Percentiles rank a stretch among this genome's conserved stretches.
These are phyloP conservation scores for Didymellaceae sp. DNA, from an alignment of 2,329 filamentous ascomycete genomes.

Conservation along the genomic window DNA sequence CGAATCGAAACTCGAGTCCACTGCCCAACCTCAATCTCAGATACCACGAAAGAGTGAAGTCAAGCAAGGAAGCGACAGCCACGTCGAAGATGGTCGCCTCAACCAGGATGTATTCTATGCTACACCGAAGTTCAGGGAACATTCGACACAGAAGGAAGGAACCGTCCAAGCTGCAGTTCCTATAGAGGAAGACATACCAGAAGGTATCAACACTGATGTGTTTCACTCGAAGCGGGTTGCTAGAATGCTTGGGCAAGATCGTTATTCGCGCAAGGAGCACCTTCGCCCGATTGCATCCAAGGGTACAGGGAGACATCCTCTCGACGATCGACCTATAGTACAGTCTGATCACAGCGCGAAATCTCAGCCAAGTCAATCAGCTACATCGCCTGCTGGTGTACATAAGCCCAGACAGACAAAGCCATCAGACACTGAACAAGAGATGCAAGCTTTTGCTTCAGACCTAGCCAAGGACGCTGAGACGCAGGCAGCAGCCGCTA, in stretches of 20 bases:
- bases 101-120: slow-evolving; percentile 64
- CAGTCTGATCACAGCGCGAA: slow-evolving; percentile 50
- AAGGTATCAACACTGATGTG: slow-evolving; percentile 65
- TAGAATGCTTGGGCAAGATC: slow-evolving; percentile 59
- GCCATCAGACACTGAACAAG: slow-evolving; percentile 33
- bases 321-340: slow-evolving; percentile 46
- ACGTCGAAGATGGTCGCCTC: slow-evolving; percentile 52
- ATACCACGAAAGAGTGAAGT: slow-evolving; percentile 60
- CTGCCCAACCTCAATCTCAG: slow-evolving; percentile 61
- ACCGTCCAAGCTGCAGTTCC: slow-evolving; percentile 40
- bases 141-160: slow-evolving; percentile 22
- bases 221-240: slow-evolving; percentile 68
- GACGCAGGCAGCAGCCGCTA: slow-evolving; percentile 16
- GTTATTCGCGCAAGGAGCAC: slow-evolving; percentile 41
- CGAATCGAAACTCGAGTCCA: slow-evolving; percentile 55
- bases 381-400: slow-evolving; percentile 19
- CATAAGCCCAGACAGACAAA: slow-evolving; percentile 11
- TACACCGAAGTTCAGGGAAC: slow-evolving; percentile 32
- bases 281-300: slow-evolving; percentile 37
- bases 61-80: slow-evolving; percentile 52
- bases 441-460: slow-evolving; percentile 55
- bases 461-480: slow-evolving; percentile 54
- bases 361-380: slow-evolving; percentile 27
- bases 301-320: slow-evolving; percentile 39
- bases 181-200: slow-evolving; percentile 57